Percentiles rank a stretch among this genome's conserved stretches.
phyloP scores from a whole-genome alignment of 768 basidiomycete species.

The Serpula lacrymans region DNA sequence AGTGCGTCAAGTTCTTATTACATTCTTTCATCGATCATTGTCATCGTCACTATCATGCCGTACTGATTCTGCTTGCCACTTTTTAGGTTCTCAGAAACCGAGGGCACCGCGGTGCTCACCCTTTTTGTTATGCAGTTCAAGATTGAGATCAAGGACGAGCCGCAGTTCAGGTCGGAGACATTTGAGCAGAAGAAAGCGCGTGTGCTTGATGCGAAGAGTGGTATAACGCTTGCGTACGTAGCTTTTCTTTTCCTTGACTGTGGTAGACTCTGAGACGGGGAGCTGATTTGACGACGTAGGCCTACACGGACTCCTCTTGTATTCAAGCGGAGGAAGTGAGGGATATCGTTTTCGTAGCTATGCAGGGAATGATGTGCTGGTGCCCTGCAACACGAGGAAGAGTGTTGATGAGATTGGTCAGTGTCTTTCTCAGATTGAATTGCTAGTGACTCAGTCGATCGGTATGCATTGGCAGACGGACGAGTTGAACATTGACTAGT shows the following conservation, averaged over 20 bases:
- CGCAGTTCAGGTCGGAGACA: constrained; percentile 41
- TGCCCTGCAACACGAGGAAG: too few species aligned
- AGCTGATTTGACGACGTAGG: background rate
- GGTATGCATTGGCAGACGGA: too few species aligned
- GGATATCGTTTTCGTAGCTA: too few species aligned
- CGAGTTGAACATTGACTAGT: too few species aligned
- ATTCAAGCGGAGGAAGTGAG: constrained; percentile 4
- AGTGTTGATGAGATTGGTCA: too few species aligned
- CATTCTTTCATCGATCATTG: background rate
- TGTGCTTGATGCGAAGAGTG: constrained; percentile 32
- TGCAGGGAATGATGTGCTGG: too few species aligned
- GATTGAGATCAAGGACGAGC: constrained; percentile 47
- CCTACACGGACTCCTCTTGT: constrained; percentile 7
- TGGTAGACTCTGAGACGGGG: too few species aligned
- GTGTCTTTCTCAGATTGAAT: too few species aligned
- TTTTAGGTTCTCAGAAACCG: constrained; percentile 46
- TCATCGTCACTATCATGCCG: background rate
- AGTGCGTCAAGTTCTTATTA: constrained; percentile 23
- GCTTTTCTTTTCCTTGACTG: too few species aligned
- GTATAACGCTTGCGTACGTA: constrained; percentile 46
- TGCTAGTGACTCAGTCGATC: too few species aligned
- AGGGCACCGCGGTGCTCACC: constrained; percentile 49
- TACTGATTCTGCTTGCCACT: background rate
- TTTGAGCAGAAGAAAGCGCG: constrained; percentile 43
- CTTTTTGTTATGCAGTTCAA: constrained; percentile 44